Percentiles rank a stretch among this genome's conserved stretches.
phyloP scores from a whole-genome alignment of 176 grass and related monocot species.

The Carex myosuroides region DNA sequence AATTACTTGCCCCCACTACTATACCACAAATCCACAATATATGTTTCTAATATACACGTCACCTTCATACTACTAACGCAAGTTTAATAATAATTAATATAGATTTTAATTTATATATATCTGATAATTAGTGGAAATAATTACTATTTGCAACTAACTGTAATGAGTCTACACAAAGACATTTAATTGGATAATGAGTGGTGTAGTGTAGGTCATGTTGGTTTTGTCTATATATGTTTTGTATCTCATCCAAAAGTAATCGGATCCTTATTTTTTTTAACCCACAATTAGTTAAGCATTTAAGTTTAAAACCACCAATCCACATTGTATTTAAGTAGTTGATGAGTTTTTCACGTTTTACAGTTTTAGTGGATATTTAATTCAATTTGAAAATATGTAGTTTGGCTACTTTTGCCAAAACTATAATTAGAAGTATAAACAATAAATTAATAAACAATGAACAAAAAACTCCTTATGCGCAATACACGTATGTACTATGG shows the following conservation, averaged over 20 bases:
- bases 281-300: neutral
- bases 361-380: neutral
- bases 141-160: too few species aligned
- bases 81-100: neutral
- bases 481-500: too few species aligned
- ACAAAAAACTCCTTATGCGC: neutral
- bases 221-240: too few species aligned
- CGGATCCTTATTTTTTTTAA: neutral
- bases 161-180: too few species aligned
- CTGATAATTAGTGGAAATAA: too few species aligned
- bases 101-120: too few species aligned
- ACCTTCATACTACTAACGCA: neutral
- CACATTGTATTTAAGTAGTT: neutral
- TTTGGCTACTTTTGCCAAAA: neutral
- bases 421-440: neutral
- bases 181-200: too few species aligned
- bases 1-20: neutral
- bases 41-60: neutral
- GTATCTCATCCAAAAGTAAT: neutral
- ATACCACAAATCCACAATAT: neutral
- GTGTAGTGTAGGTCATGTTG: too few species aligned
- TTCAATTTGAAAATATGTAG: neutral
- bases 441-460: neutral
- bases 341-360: neutral
- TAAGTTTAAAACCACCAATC: neutral